Evolutionary conservation across 352 stramenopile genomes (phyloP).

Genomic region (Thalassiosira mediterranea): DNA sequence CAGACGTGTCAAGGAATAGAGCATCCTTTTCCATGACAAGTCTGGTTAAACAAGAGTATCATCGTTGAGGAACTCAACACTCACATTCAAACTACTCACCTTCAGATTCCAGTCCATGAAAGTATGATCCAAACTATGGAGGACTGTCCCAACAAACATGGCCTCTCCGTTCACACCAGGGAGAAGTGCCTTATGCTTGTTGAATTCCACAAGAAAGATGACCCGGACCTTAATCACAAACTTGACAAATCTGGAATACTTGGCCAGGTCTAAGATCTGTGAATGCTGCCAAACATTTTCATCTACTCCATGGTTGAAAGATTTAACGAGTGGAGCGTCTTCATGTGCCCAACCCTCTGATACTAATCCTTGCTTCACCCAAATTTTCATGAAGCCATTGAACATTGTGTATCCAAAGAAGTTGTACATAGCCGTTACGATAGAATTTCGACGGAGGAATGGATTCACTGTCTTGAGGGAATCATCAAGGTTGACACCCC

Average conservation of each 20-base stretch:
- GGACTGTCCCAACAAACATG: conserved; percentile 15
- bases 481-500: conserved; percentile 15
- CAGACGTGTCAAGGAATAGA: conserved; percentile 24
- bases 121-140: conserved; percentile 36
- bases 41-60: too few species aligned
- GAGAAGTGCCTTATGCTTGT: conserved; percentile 37
- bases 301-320: conserved; percentile 23
- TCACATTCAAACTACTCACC: too few species aligned
- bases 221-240: conserved; percentile 26
- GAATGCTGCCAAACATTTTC: conserved; percentile 17
- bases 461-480: conserved; percentile 11
- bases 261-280: conserved; percentile 14
- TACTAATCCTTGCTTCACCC: conserved; percentile 19
- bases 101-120: conserved; percentile 48
- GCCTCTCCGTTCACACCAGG: conserved; percentile 32
- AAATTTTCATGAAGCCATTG: conserved; percentile 8
- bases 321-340: too few species aligned
- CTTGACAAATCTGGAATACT: conserved; percentile 25
- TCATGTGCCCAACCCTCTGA: too few species aligned
- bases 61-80: too few species aligned
- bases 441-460: conserved; percentile 22
- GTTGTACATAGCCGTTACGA: too few species aligned
- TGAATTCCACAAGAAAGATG: conserved; percentile 38
- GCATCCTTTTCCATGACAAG: too few species aligned
- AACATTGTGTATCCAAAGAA: conserved; percentile 38